Evolutionary conservation across 768 basidiomycete genomes (phyloP), one percentile per base, ranked within the genome.

Genomic region (Leccinellum albellum): DNA sequence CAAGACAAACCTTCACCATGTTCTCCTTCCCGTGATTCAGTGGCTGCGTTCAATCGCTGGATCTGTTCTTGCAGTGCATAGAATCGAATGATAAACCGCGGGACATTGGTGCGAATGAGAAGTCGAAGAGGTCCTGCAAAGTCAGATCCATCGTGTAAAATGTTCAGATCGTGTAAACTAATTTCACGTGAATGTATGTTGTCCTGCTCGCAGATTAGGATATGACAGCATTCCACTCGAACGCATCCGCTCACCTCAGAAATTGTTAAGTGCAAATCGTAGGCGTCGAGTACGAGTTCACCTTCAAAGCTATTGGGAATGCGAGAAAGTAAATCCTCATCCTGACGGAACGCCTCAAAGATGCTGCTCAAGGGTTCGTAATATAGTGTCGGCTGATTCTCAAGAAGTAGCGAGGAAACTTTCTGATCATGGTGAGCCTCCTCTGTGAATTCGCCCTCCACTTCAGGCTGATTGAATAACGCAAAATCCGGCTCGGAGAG

Each of bases 311-410:
- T 68, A 31, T 81, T 77, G 29, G 78, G 73, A 7, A 83, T 61
- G 15, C 73, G 70, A 48, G 75, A 72, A 29, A 89, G 65, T 54
- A 74, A 67, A 26, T 50, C 66, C 49, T 82, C 79, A 55, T 90
- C 87, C 64, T 81, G 78, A 29, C 88, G 86, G 44, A 92, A 73
- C 55, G 85, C 86, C 54, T 86, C 86, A 64, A 91, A 91, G 20
- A 91, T 81, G 55, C 72, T 76, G 44, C 79, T 81, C 47, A 92
- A 66, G 28, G 89, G 84, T 67, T 91, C 89, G 63, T 91, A 91
- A 69, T 89, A 92, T 7, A 91, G 75, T 4, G 83, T 87, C 3
- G 89, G 88, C 17, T 74, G 78, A 56, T 83, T 75, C 47, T 82
- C 79, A 56, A 92, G 77, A 49, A 91, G 73, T 6, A 89, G 66